Base-by-base conservation (phyloP, 2,329 filamentous ascomycete species). In the Blastomyces silverae region DNA sequence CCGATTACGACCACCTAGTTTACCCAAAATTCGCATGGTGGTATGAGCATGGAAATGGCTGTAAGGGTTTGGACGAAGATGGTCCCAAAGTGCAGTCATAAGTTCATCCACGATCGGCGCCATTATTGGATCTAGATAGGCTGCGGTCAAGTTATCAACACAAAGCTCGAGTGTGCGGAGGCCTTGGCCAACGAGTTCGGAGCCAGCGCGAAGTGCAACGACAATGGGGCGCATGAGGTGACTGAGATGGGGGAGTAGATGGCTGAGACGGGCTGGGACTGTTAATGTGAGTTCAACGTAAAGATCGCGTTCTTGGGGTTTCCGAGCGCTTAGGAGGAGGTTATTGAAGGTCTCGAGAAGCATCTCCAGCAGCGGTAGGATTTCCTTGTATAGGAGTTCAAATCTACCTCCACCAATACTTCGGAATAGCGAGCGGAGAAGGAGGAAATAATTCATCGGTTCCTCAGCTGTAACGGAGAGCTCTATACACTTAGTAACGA, bases 61-160 rank as follows among this genome's bases (percentile, higher is more conserved):
- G 76, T 99, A 96, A 0, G 94, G 94, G 67, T 92, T 89, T 8
- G 94, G 95, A 71, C 89, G 90, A 53, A 99, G 83, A 75, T 99
- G 95, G 68, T 97, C 92, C 83, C 96, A 99, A 0, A 99, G 82
- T 0, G 93, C 93, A 58, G 92, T 94, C 94, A 99, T 99, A 56
- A 99, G 82, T 73, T 99, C 94, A 71, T 99, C 93, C 76, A 99
- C 97, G 34, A 97, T 95, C 0, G 94, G 95, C 1, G 93, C 91
- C 93, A 99, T 99, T 71, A 99, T 97, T 0, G 94, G 95, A 71
- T 99, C 94, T 17, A 99, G 81, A 73, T 99, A 99, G 72, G 99
- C 94, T 0, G 94, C 93, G 0, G 95, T 99, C 0, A 99, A 83
- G 71, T 99, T 99, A 68, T 99, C 94, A 22, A 99, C 94, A 72